Base-by-base conservation (phyloP, 1,139 yeast species). In the Hemisphaericaspora xylanilytica region DNA sequence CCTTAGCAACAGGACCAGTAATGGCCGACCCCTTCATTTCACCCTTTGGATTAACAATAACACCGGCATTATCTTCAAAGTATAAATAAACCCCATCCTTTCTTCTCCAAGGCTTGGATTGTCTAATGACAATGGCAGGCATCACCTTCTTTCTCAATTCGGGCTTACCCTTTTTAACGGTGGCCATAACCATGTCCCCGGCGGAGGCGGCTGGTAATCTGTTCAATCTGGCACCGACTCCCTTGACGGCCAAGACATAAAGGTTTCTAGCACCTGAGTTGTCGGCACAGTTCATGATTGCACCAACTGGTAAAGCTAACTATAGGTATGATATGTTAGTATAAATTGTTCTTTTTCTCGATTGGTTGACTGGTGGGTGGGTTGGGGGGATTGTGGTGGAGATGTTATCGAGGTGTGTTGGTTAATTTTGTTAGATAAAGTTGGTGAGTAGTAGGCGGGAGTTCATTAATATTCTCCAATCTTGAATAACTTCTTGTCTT, bases 21-120 rank as follows among this genome's bases (percentile, higher is more conserved):
- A 94, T 92, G 67, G 98, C 98, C 60, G 98, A 94, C 78, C 99
- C 99, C 84, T 94, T 94, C 98, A 94, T 94, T 80, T 94, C 99
- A 81, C 99, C 99, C 92, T 94, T 94, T 71, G 99, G 98, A 80
- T 94, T 94, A 71, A 92, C 98, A 69, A 94, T 94, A 74, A 94
- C 99, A 85, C 99, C 99, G 56, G 99, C 99, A 70, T 94, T 94
- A 80, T 94, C 99, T 84, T 94, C 99, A 65, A 94, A 94, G 90
- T 94, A 94, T 73, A 94, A 88, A 89, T 74, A 94, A 66, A 89
- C 87, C 86, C 99, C 99, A 70, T 94, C 99, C 84, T 85, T 89
- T 86, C 99, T 88, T 90, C 99, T 90, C 99, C 99, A 94, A 63
- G 99, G 94, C 83, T 92, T 92, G 59, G 98, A 78, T 81, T 94